These are phyloP conservation scores for Malus sylvestris DNA, from an alignment of 306 rosid species.

Conservation along the genomic window DNA sequence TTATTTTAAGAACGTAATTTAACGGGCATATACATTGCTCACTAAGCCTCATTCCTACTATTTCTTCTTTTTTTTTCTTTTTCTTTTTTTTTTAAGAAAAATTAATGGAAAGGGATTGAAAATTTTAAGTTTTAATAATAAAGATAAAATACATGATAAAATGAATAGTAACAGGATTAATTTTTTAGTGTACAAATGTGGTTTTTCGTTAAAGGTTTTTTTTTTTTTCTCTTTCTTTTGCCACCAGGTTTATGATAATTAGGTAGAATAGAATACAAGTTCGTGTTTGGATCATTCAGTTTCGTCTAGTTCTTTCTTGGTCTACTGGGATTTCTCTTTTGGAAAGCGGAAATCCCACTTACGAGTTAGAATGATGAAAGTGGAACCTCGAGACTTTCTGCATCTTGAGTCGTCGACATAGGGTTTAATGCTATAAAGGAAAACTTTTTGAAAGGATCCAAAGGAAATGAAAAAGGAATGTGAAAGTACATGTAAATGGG, in stretches of 20 bases:
- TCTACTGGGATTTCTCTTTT: background rate
- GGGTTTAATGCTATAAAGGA: background rate
- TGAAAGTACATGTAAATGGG: background rate
- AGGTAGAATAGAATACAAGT: background rate
- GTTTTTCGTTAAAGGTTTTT: too few relatives aligned
- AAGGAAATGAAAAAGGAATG: background rate
- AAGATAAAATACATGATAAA: too few relatives aligned
- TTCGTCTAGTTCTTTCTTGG: too few relatives aligned
- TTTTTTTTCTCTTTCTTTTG: background rate
- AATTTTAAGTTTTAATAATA: too few relatives aligned
- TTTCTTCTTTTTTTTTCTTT: background rate
- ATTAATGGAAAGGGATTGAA: too few relatives aligned
- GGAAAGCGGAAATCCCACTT: background rate
- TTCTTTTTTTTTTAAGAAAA: too few relatives aligned
- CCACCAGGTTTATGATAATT: background rate
- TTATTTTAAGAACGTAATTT: slow-evolving; percentile 28
- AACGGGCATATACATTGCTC: slow-evolving; percentile 10
- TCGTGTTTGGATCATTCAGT: background rate
- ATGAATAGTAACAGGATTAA: rapidly evolving
- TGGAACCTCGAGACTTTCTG: background rate
- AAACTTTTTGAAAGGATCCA: background rate
- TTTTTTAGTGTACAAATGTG: too few relatives aligned
- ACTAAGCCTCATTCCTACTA: background rate
- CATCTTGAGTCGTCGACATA: background rate
- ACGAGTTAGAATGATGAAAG: background rate